Percentiles rank a stretch among this genome's conserved stretches.
Evolutionary conservation across 129 eudicot genomes (phyloP).

Genomic region (Lonicera japonica): DNA sequence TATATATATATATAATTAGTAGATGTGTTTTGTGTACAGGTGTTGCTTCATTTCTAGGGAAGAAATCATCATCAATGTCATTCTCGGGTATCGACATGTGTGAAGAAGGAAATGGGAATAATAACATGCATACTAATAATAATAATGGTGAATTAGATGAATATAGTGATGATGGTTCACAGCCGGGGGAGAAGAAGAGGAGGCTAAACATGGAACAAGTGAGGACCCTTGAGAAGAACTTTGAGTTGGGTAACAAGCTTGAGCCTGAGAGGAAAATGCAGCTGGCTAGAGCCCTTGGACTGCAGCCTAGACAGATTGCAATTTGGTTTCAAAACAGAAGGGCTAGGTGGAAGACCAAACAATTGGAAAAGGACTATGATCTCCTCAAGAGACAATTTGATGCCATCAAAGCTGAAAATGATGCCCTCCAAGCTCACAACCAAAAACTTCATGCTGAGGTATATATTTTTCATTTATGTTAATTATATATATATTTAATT

Average conservation of each 20-base stretch:
- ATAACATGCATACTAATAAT: no score
- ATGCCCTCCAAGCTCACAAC: slow-evolving; percentile 77
- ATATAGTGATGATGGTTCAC: slow-evolving; percentile 52
- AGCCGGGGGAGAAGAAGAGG: slow-evolving; percentile 65
- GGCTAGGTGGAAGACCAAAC: slow-evolving; percentile 98
- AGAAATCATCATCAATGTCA: slow-evolving; percentile 63
- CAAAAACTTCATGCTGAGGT: slow-evolving; percentile 92
- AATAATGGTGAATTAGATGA: slow-evolving; percentile 49
- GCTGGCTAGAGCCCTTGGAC: slow-evolving; percentile 93
- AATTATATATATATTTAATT: no score
- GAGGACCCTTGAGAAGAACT: slow-evolving; percentile 87
- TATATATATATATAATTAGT: background rate
- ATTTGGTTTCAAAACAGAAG: slow-evolving; percentile 97
- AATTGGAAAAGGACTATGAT: slow-evolving; percentile 89
- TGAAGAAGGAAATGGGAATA: slow-evolving; percentile 39
- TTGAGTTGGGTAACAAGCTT: slow-evolving; percentile 90
- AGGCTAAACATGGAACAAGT: slow-evolving; percentile 96
- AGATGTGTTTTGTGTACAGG: slow-evolving; percentile 29
- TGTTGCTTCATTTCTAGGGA: slow-evolving; percentile 62
- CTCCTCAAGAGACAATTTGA: slow-evolving; percentile 85
- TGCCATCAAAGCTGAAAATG: slow-evolving; percentile 85
- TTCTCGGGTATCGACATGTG: slow-evolving; percentile 54
- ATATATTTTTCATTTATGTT: no score
- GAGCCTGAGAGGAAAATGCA: slow-evolving; percentile 99
- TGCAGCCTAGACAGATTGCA: slow-evolving; percentile 95